Evolutionary conservation across 2,329 filamentous ascomycete genomes (phyloP), one percentile per base, ranked within the genome.

Genomic region (Didymella pinodella): DNA sequence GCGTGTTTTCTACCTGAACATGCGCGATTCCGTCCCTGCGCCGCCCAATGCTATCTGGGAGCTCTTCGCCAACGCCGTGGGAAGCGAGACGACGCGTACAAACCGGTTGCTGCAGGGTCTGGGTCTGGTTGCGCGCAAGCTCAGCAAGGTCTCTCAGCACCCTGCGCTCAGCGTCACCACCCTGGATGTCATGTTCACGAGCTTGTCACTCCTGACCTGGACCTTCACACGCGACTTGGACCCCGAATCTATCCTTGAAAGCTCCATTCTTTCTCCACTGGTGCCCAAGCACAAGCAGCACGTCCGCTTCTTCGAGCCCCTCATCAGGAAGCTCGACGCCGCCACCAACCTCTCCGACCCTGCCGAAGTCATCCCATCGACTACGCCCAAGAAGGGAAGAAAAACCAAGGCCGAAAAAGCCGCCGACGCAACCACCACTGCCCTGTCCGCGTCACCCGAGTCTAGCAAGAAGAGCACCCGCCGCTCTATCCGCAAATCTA

Each of bases 141-240:
- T 77, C 84, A 26, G 82, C 79, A 40, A 81, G 1, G 79, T 85
- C 49, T 79, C 78, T 58, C 84, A 84, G 51, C 85, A 89, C 67
- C 86, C 86, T 0, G 83, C 82, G 22, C 82, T 89, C 29, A 82
- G 82, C 20, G 83, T 81, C 18, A 83, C 84, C 0, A 84, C 83
- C 6, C 83, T 82, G 73, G 87, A 90, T 71, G 86, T 86, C 1
- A 69, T 89, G 14, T 77, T 88, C 34, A 85, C 82, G 22, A 78
- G 79, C 1, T 58, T 85, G 14, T 84, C 81, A 55, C 71, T 88
- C n/a, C 81, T 85, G 1, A 56, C 83, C 2, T 88, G 86, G 86
- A 81, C 83, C n/a, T 84, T 84, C 40, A 79, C 83, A 1, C 79
- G 85, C 31, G 80, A 82, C 22, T 75, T 84, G 3, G 81, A 85